Conservation (phyloP, 129 eudicot genomes). For the Deinandra increscens region DNA sequence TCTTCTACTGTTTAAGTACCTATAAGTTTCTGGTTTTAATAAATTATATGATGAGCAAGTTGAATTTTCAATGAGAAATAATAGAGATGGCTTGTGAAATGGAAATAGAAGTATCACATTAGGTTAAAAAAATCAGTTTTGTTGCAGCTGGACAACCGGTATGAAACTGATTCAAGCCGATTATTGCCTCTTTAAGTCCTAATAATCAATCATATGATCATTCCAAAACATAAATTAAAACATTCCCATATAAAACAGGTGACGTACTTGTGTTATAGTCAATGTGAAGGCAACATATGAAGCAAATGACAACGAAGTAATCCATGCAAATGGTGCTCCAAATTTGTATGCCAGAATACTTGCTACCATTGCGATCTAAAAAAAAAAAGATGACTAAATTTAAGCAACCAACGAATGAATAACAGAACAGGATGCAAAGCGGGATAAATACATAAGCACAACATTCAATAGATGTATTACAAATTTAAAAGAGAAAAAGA, state of each 20-base stretch:
- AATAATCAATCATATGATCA: neutral
- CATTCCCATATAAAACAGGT: neutral
- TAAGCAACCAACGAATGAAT: constrained; percentile 1
- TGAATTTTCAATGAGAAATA: neutral
- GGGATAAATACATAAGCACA: neutral
- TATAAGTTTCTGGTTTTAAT: neutral
- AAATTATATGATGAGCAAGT: neutral
- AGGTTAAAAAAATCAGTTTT: neutral
- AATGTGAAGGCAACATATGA: constrained; percentile 81
- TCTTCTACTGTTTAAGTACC: neutral
- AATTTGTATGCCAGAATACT: constrained; percentile 96
- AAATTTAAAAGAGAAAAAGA: neutral
- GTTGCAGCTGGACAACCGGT: neutral
- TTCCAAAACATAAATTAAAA: neutral
- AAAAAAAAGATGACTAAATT: constrained; percentile 22
- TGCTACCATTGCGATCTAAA: constrained; percentile 90
- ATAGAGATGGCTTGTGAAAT: neutral
- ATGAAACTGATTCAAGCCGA: neutral
- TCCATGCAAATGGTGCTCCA: constrained; percentile 91
- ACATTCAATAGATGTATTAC: neutral
- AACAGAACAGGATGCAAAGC: neutral
- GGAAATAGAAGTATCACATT: neutral
- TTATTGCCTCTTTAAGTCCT: neutral
- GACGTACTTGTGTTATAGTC: constrained; percentile 76
- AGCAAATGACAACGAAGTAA: constrained; percentile 84